Base-by-base conservation (phyloP, 2,329 filamentous ascomycete genomes). In the Aspergillus versicolor region DNA sequence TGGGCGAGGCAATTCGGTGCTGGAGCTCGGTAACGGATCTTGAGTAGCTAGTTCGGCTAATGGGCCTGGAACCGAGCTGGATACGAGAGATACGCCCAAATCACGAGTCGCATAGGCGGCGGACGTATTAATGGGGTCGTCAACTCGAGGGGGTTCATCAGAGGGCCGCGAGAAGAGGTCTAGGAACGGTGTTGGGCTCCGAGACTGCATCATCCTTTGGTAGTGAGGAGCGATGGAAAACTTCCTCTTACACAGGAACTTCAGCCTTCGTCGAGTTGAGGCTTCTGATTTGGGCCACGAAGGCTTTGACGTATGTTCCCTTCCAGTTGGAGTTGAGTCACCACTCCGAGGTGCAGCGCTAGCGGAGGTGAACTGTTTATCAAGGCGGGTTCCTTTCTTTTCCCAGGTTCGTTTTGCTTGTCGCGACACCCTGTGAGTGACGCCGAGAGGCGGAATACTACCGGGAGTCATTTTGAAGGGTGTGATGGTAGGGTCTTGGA, bases 391-490 rank as follows among this genome's bases (percentile, higher is more conserved):
- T 38, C 76, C 75, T 27, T 76, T 73, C 44, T 76, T 77, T 62
- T 80, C 79, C 85, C 85, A 88, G 3, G 80, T 84, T 65, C 80
- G 81, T 67, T 81, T 83, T 32, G 85, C 85, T 68, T 84, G 81
- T 49, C 84, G 79, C 4, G 84, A 83, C 37, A 88, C 84, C 56
- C 84, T 82, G 64, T 85, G 81, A 62, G 85, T 87, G 24, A 88
- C 83, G 17, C 85, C 85, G 51, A 87, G 79, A 11, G 85, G 85
- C 38, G 85, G 85, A 34, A 83, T 79, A 43, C 82, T 84, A 48
- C 85, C 85, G 2, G 85, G 85, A 1, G 87, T 78, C 73, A 84
- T 85, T 67, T 88, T 88, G 77, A 88, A 88, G 0, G 85, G 85
- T 1, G 85, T 88, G 47, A 87, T 80, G 3, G 82, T 84, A 19